Evolutionary conservation across 2,329 filamentous ascomycete genomes (phyloP), one percentile per base, ranked within the genome.

Genomic region (Amylocarpus encephaloides): DNA sequence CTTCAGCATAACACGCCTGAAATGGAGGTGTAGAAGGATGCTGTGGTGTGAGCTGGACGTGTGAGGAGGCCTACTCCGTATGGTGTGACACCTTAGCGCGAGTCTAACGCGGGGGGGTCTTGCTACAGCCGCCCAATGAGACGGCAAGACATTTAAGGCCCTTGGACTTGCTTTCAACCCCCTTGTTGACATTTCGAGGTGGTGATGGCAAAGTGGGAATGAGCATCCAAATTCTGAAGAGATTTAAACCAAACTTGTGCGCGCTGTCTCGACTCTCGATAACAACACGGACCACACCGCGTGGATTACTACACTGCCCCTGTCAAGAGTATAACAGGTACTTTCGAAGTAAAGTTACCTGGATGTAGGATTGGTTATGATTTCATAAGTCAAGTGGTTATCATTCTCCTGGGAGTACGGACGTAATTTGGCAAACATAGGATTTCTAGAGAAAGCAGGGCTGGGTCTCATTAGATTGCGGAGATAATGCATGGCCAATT

Each of bases 101-200:
- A 53, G 56, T 50, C 56, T 57, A 52, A 52, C 36, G 52, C 46
- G 50, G 50, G 50, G 50, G 50, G 50, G 50, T 49, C 19, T 32
- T 42, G 32, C 36, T 18, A 45, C 30, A 40, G 48, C 32, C n/a
- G 30, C 10, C 46, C 48, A 51, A 48, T 50, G 48, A 36, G 42
- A 42, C n/a, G 34, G 43, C 36, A 38, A 42, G 40, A 40, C 45
- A 45, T 9, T 19, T 6, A 29, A 29, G 45, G 41, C 39, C 38
- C 43, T 39, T 18, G 35, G 33, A 11, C 36, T 43, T 26, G 18
- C 16, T 42, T 36, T 50, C 26, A 43, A 9, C 18, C 22, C 40
- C 33, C 48, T 53, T 55, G 30, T 51, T 53, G 44, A 53, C 52
- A 57, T 57, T 29, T 18, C 44, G 33, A 34, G 18, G 30, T 19